A percentile compares a stretch with the other conserved stretches of the same genome.
These are phyloP conservation scores for Cyclospora cayetanensis DNA, from an alignment of 169 alveolate species.

Conservation along the genomic window DNA sequence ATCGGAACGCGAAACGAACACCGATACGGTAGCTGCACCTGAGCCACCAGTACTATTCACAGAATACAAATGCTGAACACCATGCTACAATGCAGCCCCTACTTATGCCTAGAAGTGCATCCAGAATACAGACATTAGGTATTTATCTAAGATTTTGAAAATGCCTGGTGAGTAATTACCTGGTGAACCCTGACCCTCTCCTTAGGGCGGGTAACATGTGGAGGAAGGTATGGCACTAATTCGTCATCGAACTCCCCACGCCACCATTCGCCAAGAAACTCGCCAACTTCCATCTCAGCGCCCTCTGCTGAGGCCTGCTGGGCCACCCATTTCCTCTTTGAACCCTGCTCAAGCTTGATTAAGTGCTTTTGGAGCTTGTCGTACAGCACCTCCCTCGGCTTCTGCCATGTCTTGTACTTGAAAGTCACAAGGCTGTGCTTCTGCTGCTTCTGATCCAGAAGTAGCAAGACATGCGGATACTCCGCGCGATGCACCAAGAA, in stretches of 20 bases:
- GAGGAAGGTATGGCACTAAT: slow-evolving; percentile 79
- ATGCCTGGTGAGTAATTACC: slow-evolving; percentile 44
- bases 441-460: slow-evolving; percentile 73
- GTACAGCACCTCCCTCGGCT: slow-evolving; percentile 77
- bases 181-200: slow-evolving; percentile 77
- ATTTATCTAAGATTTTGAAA: background rate
- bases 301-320: slow-evolving; percentile 43
- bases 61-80: background rate
- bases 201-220: slow-evolving; percentile 81
- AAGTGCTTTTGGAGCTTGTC: slow-evolving; percentile 60
- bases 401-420: slow-evolving; percentile 79
- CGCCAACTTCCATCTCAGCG: slow-evolving; percentile 73
- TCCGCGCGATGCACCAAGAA: slow-evolving; percentile 76
- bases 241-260: slow-evolving; percentile 76
- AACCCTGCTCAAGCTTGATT: background rate
- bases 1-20: slow-evolving; percentile 75
- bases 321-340: slow-evolving; percentile 61
- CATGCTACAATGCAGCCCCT: background rate
- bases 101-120: background rate
- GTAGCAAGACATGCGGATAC: slow-evolving; percentile 77
- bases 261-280: slow-evolving; percentile 82
- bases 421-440: slow-evolving; percentile 75
- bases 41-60: background rate
- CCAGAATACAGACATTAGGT: background rate
- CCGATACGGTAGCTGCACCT: slow-evolving; percentile 76